Conservation (phyloP, 2,329 filamentous ascomycete genomes). For the Aspergillus sp. region DNA sequence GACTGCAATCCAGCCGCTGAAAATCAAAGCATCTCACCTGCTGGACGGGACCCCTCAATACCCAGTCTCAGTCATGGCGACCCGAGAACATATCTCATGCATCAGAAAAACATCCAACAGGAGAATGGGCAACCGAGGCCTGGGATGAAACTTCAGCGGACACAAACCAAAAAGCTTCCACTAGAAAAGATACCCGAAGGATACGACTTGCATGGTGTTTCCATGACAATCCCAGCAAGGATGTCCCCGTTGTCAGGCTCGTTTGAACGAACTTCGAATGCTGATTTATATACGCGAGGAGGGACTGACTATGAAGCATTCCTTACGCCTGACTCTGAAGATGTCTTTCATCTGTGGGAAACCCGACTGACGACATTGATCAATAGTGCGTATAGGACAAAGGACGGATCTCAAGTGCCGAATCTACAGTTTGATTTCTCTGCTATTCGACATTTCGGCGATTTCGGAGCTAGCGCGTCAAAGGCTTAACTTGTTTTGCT, state of each 20-base stretch:
- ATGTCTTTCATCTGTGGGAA: constrained; percentile 10
- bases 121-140: constrained; percentile 1
- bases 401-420: constrained; percentile 3
- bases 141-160: constrained; percentile 7
- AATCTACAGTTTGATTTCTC: constrained; percentile 12
- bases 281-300: constrained; percentile 14
- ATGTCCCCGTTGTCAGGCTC: constrained; percentile 3
- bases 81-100: constrained; percentile 23
- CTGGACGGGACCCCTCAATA: background rate
- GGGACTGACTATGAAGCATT: constrained; percentile 8
- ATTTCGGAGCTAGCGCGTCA: too few species aligned
- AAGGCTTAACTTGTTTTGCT: too few species aligned
- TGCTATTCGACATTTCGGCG: background rate
- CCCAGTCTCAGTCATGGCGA: constrained; percentile 14
- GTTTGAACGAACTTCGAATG: constrained; percentile 3
- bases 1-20: background rate
- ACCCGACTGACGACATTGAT: constrained; percentile 9
- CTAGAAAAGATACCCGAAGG: constrained; percentile 20
- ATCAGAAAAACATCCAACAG: constrained; percentile 6
- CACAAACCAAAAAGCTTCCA: constrained; percentile 17
- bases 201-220: constrained; percentile 14
- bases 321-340: constrained; percentile 2
- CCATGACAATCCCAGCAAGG: constrained; percentile 5
- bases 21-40: background rate
- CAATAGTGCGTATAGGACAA: constrained; percentile 9